A percentile compares a stretch with the other conserved stretches of the same genome.
These are phyloP conservation scores for Linum tenue DNA, from an alignment of 345 rosid genomes.

Conservation along the genomic window DNA sequence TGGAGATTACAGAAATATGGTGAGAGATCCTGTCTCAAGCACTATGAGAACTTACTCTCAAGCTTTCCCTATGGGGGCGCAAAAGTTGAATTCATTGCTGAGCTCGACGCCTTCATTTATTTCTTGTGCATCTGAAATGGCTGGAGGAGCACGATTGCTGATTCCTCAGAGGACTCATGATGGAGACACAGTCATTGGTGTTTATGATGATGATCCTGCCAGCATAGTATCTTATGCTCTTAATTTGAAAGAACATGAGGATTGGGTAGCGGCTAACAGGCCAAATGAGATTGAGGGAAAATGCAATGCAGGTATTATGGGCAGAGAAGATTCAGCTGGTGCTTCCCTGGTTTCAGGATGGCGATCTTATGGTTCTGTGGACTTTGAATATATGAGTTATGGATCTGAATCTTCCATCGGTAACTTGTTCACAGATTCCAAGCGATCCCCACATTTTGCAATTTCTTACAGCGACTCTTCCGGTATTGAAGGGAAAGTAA, in stretches of 20 bases:
- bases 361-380: conserved; percentile 58
- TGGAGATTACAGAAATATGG: conserved; percentile 70
- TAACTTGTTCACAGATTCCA: conserved; percentile 36
- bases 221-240: conserved; percentile 89
- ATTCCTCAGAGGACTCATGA: conserved; percentile 45
- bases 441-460: conserved; percentile 64
- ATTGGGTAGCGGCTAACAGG: conserved; percentile 44
- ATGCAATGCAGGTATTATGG: conserved; percentile 26
- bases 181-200: conserved; percentile 62
- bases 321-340: conserved; percentile 29
- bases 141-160: conserved; percentile 73
- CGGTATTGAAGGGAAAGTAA: conserved; percentile 53
- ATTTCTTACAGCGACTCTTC: conserved; percentile 57
- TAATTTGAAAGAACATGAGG: conserved; percentile 66
- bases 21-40: conserved; percentile 68
- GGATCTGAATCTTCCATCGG: conserved; percentile 44
- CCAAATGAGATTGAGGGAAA: conserved; percentile 34
- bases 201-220: conserved; percentile 82
- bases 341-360: conserved; percentile 46
- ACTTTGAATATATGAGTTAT: conserved; percentile 50
- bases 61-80: conserved; percentile 53
- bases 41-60: conserved; percentile 52
- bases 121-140: conserved; percentile 52
- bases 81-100: conserved; percentile 45
- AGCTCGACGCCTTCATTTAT: conserved; percentile 43